Base-by-base conservation (phyloP, 2,329 filamentous ascomycete genomes). In the Aspergillus sp. region DNA sequence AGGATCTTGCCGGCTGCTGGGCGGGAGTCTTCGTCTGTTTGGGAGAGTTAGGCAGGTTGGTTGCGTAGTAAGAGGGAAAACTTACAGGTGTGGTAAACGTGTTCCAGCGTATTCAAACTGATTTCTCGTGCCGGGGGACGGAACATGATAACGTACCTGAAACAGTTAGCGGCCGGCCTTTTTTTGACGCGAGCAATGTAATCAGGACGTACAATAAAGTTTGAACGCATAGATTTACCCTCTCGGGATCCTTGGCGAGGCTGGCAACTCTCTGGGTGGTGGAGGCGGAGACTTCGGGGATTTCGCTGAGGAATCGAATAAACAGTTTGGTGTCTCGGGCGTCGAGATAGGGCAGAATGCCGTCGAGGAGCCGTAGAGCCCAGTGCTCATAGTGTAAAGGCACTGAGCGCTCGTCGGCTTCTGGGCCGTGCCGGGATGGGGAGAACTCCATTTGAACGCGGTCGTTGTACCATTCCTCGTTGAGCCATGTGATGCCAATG, bases 401-500 rank as follows among this genome's bases (percentile, higher is more conserved):
- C 11, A 61, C 49, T 3, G 48, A 50, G 20, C 72, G 52, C 3
- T 73, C 68, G 5, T 71, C 69, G 25, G 70, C 66, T 8, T 56
- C 55, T 29, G 53, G 59, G 20, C 57, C 58, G n/a, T 53, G 51
- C 33, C 58, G 66, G 36, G 42, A 55, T 29, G 64, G 42, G 65
- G 61, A 57, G 31, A 54, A 46, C 37, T 61, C 64, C 27, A 63
- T 53, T 33, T 71, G 65, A 19, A 86, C 60, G 26, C 69, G 78
- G 56, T 96, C 89, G 49, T 88, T 93, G 60, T 94, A 96, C 89
- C 91, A 98, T 61, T 98, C 91, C 58, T 98, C 91, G 48, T 82
- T 93, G 11, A 98, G 71, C 91, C 91, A 98, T 5, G 81, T 80
- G 32, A 96, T 86, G 1, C 86, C 89, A 14, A 91, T 75, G 45